These are phyloP conservation scores for Eimeria necatrix DNA, from an alignment of 169 alveolate species.

Conservation along the genomic window DNA sequence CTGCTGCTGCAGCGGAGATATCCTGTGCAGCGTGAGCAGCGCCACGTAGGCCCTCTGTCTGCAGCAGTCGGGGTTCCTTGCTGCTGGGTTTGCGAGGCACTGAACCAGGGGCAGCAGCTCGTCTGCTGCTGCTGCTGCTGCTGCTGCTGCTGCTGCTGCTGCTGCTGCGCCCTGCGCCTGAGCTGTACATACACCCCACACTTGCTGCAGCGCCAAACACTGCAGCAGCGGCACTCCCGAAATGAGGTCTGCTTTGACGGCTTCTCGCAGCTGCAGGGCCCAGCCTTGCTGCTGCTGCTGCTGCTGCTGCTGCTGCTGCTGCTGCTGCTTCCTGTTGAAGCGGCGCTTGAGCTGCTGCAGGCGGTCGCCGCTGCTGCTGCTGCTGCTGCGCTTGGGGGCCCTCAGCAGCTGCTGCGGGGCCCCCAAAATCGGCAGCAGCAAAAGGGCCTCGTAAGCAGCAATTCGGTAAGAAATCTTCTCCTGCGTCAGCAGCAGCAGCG, in stretches of 20 bases:
- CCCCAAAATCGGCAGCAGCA: not conserved
- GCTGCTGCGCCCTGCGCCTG: not conserved
- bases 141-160: conserved; percentile 27
- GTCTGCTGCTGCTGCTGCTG: conserved; percentile 23
- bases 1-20: not conserved
- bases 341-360: not conserved
- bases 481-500: no score
- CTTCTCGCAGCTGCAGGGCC: not conserved
- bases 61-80: not conserved
- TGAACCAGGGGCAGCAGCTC: conserved; percentile 26
- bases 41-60: not conserved
- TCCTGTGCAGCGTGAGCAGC: not conserved
- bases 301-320: not conserved
- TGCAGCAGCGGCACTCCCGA: not conserved
- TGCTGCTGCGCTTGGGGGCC: not conserved
- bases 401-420: not conserved
- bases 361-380: not conserved
- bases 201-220: conserved; percentile 13
- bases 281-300: conserved; percentile 11
- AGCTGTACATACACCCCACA: not conserved
- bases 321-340: conserved; percentile 21
- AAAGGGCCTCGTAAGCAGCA: not conserved
- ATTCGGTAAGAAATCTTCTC: not conserved
- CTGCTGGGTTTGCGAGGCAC: conserved; percentile 1
- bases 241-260: not conserved